These are phyloP conservation scores for Chalciporus piperatoides DNA, from an alignment of 1,284 basidiomycete genomes.

Conservation along the genomic window DNA sequence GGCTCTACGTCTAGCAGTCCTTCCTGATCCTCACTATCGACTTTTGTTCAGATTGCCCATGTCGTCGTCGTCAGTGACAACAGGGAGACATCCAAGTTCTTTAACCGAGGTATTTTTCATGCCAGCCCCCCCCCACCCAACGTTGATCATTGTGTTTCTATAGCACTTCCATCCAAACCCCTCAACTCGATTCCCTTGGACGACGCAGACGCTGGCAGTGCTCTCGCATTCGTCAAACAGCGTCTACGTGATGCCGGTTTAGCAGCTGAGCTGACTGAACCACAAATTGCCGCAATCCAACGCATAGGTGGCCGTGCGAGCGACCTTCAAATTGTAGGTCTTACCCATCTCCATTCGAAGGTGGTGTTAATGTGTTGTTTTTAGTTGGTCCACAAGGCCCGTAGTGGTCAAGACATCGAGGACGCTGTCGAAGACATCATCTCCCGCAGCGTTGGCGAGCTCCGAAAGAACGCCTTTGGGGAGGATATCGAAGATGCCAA, in stretches of 20 bases:
- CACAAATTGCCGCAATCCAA: slow-evolving; percentile 58
- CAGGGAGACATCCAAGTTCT: slow-evolving; percentile 78
- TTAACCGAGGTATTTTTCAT: slow-evolving; percentile 63
- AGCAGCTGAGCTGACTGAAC: slow-evolving; percentile 46
- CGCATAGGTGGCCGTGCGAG: slow-evolving; percentile 85
- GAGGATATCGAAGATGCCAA: slow-evolving; percentile 89
- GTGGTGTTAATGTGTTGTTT: slow-evolving; percentile 5
- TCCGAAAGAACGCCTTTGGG: slow-evolving; percentile 90
- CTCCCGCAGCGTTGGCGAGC: slow-evolving; percentile 71
- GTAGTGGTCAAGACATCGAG: slow-evolving; percentile 66
- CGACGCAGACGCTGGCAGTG: slow-evolving; percentile 82
- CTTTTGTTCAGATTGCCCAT: slow-evolving; percentile 68
- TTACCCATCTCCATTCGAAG: not conserved
- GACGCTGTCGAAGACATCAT: slow-evolving; percentile 91
- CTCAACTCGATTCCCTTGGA: slow-evolving; percentile 74
- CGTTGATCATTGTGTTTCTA: slow-evolving; percentile 2
- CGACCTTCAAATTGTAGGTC: slow-evolving; percentile 75
- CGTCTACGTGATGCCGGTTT: slow-evolving; percentile 67
- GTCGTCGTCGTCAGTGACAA: slow-evolving; percentile 92
- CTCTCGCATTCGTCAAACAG: slow-evolving; percentile 77
- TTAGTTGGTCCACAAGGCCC: slow-evolving; percentile 85
- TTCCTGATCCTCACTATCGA: not conserved
- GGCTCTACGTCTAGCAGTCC: not conserved
- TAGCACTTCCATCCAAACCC: slow-evolving; percentile 85
- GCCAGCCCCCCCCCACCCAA: not conserved